Percentiles rank a stretch among this genome's conserved stretches.
phyloP scores from a whole-genome alignment of 75 land plant species.

The Chamaecyparis obtusa region DNA sequence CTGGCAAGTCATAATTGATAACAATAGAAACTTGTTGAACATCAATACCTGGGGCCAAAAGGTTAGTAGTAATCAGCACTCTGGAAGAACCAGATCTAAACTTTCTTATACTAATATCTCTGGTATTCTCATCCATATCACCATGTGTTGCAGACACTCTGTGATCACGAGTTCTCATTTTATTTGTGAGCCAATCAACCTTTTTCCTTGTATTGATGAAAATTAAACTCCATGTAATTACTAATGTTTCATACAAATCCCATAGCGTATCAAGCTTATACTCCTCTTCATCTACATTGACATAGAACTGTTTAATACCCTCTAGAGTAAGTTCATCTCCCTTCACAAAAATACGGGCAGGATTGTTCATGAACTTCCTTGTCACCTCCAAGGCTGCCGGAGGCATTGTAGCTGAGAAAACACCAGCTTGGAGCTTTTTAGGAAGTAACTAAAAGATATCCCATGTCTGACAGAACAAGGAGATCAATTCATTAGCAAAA shows the following conservation, averaged over 20 bases:
- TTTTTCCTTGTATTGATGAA: conserved; percentile 59
- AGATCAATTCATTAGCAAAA: neutral
- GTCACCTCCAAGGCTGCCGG: conserved; percentile 72
- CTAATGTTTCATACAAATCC: conserved; percentile 58
- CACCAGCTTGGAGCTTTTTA: conserved; percentile 54
- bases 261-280: conserved; percentile 56
- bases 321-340: conserved; percentile 57
- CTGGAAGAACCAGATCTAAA: conserved; percentile 82
- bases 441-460: conserved; percentile 65
- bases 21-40: conserved; percentile 84
- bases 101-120: conserved; percentile 73
- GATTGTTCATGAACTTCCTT: conserved; percentile 69
- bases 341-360: conserved; percentile 61
- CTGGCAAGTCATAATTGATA: conserved; percentile 75
- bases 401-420: conserved; percentile 71
- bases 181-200: conserved; percentile 66
- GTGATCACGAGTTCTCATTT: conserved; percentile 57
- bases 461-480: conserved; percentile 22
- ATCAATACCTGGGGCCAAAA: conserved; percentile 73
- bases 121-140: conserved; percentile 68
- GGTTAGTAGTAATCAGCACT: conserved; percentile 76
- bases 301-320: conserved; percentile 57
- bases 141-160: conserved; percentile 70
- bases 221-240: conserved; percentile 74
- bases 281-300: conserved; percentile 45